These are phyloP conservation scores for Backusella parvicylindrica DNA, from an alignment of 192 early-diverging fungal species.

Conservation along the genomic window DNA sequence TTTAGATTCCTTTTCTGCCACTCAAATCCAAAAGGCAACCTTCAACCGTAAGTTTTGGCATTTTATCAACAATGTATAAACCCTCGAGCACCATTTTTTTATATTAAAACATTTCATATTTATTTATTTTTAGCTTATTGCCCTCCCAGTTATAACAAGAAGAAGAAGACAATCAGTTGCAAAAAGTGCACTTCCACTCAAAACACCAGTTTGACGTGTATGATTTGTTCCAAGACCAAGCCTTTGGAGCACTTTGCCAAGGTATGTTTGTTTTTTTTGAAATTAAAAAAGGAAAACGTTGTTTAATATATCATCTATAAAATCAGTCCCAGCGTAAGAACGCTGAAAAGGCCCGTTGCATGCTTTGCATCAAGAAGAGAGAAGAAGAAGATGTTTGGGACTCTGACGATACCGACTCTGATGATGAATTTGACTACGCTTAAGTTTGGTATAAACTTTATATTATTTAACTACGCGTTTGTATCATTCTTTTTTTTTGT, in stretches of 20 bases:
- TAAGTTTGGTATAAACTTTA: neutral
- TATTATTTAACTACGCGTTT: neutral
- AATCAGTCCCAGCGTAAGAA: constrained; percentile 38
- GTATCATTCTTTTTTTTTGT: neutral
- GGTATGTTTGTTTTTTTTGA: too few species aligned
- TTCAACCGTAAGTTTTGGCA: constrained; percentile 39
- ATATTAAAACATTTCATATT: too few species aligned
- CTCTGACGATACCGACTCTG: constrained; percentile 26
- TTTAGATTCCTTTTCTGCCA: constrained; percentile 35
- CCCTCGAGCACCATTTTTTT: too few species aligned
- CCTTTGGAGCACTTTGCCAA: constrained; percentile 37
- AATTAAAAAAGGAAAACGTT: too few species aligned
- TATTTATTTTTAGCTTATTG: constrained; percentile 22
- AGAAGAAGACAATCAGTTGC: constrained; percentile 35
- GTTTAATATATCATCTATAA: neutral
- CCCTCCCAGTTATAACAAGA: constrained; percentile 25
- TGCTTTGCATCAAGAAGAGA: constrained; percentile 37
- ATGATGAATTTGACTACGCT: constrained; percentile 18
- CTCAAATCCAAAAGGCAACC: constrained; percentile 35
- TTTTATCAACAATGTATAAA: too few species aligned
- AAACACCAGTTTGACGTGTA: constrained; percentile 31
- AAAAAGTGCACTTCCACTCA: constrained; percentile 38
- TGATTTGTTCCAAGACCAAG: constrained; percentile 35
- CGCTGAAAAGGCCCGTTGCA: constrained; percentile 41
- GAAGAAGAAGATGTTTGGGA: constrained; percentile 36